Conservation (phyloP, 106 monocot species). For the Dendrobium catenatum region DNA sequence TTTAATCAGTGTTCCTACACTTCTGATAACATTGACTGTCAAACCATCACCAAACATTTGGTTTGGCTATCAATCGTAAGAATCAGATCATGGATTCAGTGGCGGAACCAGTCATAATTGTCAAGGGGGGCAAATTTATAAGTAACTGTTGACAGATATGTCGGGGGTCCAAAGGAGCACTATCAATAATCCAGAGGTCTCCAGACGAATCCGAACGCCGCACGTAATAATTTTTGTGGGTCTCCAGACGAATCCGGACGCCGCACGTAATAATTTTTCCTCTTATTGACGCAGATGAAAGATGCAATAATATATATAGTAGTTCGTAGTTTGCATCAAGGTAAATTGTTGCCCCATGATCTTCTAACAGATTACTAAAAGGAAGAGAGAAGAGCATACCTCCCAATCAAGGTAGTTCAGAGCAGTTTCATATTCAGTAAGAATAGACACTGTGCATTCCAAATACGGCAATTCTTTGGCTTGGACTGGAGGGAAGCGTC, state of each 20-base stretch:
- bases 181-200: too few relatives aligned
- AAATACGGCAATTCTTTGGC: conserved; percentile 77
- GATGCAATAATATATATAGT: not conserved
- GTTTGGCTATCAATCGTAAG: not conserved
- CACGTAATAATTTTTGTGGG: too few relatives aligned
- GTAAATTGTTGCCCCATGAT: not conserved
- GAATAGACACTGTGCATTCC: conserved; percentile 95
- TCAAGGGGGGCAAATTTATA: too few relatives aligned
- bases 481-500: conserved; percentile 82
- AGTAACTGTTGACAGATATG: too few relatives aligned
- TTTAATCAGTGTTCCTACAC: not conserved
- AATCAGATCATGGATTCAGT: too few relatives aligned
- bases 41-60: not conserved
- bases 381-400: conserved; percentile 28
- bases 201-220: too few relatives aligned
- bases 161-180: too few relatives aligned
- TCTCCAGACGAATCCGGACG: too few relatives aligned
- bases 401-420: conserved; percentile 93
- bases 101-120: too few relatives aligned
- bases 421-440: conserved; percentile 84
- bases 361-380: not conserved
- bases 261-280: too few relatives aligned
- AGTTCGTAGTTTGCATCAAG: not conserved
- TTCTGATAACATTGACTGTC: not conserved
- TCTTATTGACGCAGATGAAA: not conserved